Base-by-base conservation (phyloP, 805 yeast species). In the Citeromyces nyonsensis region DNA sequence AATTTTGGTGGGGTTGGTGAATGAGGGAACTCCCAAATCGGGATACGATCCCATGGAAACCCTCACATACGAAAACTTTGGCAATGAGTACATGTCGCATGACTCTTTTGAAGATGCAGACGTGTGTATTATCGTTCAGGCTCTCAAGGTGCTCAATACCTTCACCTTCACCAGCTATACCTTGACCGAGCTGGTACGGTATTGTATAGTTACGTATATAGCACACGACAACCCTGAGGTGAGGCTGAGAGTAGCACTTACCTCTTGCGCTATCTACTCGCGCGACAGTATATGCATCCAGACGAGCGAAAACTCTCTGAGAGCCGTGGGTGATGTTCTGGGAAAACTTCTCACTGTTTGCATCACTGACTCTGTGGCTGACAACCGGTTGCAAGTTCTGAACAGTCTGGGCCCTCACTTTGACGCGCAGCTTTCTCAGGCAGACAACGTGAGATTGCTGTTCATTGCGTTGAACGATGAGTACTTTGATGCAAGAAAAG, bases 381-480 rank as follows among this genome's bases (percentile, higher is more conserved):
- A 86, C 36, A 82, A 88, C 24, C 61, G 99, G 35, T 56, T 81
- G 7, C 86, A 81, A 38, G 84, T 88, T 1, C 57, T 91, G 36
- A 66, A 66, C 33, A 67, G 85, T 30, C 58, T 93, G 26, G 81
- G 81, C 25, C 67, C 74, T 2, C 66, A 66, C 36, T 81, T 88
- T 49, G 96, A 91, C 45, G 82, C 95, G 0, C 97, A 91, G 45
- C 54, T 91, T 24, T 83, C 96, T 0, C 97, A 91, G 50, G 93
- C 95, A 1, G 94, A 82, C 37, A 86, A 85, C 49, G 88, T 86
- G 24, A 64, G 83, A 34, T 54, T 86, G 10, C 59, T 91, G 14
- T 83, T 88, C 44, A 81, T 86, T 61, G 88, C 95, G 0, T 57
- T 88, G 35, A 82, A 91, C 47, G 99, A 91, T 54, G 97, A 88